Conservation (phyloP, 768 basidiomycete genomes). For the Macrocybe gigantea region DNA sequence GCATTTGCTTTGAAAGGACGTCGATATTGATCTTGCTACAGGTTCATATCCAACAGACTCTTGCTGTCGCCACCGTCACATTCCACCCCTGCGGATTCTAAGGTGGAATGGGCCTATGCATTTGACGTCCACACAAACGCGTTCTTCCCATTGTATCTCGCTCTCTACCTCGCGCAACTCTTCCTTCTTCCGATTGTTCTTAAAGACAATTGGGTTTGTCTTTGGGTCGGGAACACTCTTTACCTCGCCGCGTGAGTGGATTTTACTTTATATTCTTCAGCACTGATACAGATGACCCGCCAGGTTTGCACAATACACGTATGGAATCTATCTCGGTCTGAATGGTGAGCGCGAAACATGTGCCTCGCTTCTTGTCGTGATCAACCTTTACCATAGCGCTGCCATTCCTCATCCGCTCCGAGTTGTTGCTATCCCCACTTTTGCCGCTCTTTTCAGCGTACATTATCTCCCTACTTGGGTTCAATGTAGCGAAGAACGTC, state of each 20-base stretch:
- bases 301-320: constrained; percentile 86
- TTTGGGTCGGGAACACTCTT: constrained; percentile 88
- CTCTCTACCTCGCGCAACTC: constrained; percentile 84
- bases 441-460: constrained; percentile 84
- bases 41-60: constrained; percentile 68
- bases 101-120: constrained; percentile 89
- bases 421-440: constrained; percentile 86
- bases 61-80: constrained; percentile 70
- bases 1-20: neutral
- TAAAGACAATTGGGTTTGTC: constrained; percentile 87
- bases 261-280: neutral
- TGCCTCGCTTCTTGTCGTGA: neutral
- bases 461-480: constrained; percentile 80
- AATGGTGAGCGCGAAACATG: constrained; percentile 42
- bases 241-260: constrained; percentile 78
- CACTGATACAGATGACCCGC: constrained; percentile 2
- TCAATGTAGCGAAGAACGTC: constrained; percentile 85
- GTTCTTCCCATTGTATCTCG: constrained; percentile 91
- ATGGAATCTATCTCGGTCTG: constrained; percentile 84
- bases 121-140: constrained; percentile 97
- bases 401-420: constrained; percentile 90
- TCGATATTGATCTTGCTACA: constrained; percentile 17
- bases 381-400: constrained; percentile 47
- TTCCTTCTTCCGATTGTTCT: constrained; percentile 81
- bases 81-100: constrained; percentile 61